Evolutionary conservation across 805 yeast species (phyloP).

Genomic region (Blastobotrys peoriensis): DNA sequence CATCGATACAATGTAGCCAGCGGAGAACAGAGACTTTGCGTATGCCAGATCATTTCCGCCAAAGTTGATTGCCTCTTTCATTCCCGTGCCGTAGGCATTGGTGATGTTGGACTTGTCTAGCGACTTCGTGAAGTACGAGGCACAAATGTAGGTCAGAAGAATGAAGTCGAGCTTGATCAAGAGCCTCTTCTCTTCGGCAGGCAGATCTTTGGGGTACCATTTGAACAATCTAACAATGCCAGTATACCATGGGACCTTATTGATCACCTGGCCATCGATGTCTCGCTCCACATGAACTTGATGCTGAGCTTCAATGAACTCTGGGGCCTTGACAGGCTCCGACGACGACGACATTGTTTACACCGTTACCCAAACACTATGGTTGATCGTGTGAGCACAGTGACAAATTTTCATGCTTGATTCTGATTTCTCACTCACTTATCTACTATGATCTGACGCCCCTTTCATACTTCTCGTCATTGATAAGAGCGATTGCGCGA

Average conservation of each 20-base stretch:
- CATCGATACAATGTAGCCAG: conserved; percentile 45
- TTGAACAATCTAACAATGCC: conserved; percentile 22
- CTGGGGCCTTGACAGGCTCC: too few relatives aligned
- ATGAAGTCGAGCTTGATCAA: conserved; percentile 32
- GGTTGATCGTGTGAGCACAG: too few relatives aligned
- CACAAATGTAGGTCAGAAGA: conserved; percentile 30
- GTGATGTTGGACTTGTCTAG: conserved; percentile 45
- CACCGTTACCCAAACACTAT: too few relatives aligned
- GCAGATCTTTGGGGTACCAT: conserved; percentile 29
- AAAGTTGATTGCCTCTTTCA: conserved; percentile 42
- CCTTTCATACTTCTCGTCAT: too few relatives aligned
- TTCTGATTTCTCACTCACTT: too few relatives aligned
- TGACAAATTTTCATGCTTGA: too few relatives aligned
- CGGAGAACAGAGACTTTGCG: conserved; percentile 38
- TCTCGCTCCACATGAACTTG: too few relatives aligned
- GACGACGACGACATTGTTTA: too few relatives aligned
- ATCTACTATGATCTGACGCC: too few relatives aligned
- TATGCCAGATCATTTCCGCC: conserved; percentile 42
- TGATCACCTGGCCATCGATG: not conserved
- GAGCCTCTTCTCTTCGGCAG: conserved; percentile 26
- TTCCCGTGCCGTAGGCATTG: conserved; percentile 53
- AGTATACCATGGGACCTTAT: conserved; percentile 22
- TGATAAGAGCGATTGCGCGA: too few relatives aligned
- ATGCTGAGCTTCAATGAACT: too few relatives aligned
- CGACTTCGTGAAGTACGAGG: conserved; percentile 42